phyloP scores from a whole-genome alignment of 441 rosid species.

The Melastoma candidum region DNA sequence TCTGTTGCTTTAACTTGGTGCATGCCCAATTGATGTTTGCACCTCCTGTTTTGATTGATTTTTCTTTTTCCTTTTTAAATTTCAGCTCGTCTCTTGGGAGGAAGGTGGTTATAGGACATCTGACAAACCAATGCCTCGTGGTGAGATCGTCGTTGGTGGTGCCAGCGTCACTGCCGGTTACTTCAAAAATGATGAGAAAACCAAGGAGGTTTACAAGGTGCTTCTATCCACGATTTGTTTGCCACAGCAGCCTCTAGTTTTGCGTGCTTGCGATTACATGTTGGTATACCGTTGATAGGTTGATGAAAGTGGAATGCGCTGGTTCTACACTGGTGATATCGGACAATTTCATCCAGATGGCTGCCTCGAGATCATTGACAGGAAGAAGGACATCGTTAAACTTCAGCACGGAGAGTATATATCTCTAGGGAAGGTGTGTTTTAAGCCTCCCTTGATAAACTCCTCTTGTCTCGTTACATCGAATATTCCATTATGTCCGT shows the following conservation, averaged over 20 bases:
- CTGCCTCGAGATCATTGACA: constrained; percentile 85
- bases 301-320: constrained; percentile 71
- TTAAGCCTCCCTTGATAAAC: no score
- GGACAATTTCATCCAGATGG: constrained; percentile 85
- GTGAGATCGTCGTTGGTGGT: constrained; percentile 87
- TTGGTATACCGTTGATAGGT: constrained; percentile 27
- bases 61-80: constrained; percentile 2
- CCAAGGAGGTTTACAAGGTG: constrained; percentile 82
- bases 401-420: constrained; percentile 95
- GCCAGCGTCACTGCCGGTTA: constrained; percentile 71
- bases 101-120: constrained; percentile 69
- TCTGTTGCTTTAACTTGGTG: no score
- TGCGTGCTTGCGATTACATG: no score
- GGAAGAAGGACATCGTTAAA: constrained; percentile 93
- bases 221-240: background rate
- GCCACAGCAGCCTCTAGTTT: background rate
- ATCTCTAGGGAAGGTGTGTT: constrained; percentile 80
- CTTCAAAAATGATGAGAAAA: constrained; percentile 68
- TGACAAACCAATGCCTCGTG: constrained; percentile 87
- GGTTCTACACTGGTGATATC: constrained; percentile 89
- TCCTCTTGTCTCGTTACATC: no score
- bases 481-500: no score
- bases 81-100: constrained; percentile 88
- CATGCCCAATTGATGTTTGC: background rate
- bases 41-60: background rate